Percentiles rank a stretch among this genome's conserved stretches.
These are phyloP conservation scores for Tulasnella sp. DNA, from an alignment of 768 basidiomycete species.

Conservation along the genomic window DNA sequence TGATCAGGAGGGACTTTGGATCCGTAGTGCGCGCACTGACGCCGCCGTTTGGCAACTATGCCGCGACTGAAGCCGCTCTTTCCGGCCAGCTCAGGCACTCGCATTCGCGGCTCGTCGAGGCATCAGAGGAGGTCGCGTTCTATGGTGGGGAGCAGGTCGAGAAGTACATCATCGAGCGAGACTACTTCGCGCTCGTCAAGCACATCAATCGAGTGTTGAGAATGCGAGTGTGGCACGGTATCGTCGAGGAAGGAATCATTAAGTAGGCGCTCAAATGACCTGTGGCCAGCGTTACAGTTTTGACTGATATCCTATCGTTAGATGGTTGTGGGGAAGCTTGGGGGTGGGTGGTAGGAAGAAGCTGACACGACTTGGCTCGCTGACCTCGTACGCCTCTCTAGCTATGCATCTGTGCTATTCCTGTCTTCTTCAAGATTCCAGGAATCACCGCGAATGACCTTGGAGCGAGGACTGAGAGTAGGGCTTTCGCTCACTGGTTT, in stretches of 20 bases:
- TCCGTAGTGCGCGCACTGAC: conserved; percentile 78
- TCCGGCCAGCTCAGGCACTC: conserved; percentile 88
- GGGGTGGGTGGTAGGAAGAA: conserved; percentile 58
- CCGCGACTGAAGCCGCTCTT: conserved; percentile 84
- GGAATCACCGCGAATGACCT: conserved; percentile 69
- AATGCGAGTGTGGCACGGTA: conserved; percentile 86
- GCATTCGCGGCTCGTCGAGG: conserved; percentile 88
- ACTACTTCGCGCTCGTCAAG: conserved; percentile 80
- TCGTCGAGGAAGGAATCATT: conserved; percentile 92
- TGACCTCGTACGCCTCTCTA: conserved; percentile 41
- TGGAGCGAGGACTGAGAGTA: conserved; percentile 88
- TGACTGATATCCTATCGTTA: not conserved
- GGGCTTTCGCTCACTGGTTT: conserved; percentile 8
- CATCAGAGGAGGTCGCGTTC: conserved; percentile 86
- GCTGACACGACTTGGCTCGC: not conserved
- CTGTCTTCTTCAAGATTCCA: conserved; percentile 86
- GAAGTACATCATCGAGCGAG: conserved; percentile 87
- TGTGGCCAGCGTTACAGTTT: conserved; percentile 39
- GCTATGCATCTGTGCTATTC: conserved; percentile 89
- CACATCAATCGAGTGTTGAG: conserved; percentile 82
- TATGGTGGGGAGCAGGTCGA: conserved; percentile 87
- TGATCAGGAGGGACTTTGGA: not conserved
- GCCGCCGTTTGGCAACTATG: conserved; percentile 89
- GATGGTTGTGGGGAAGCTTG: conserved; percentile 84
- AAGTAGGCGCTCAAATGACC: conserved; percentile 59